Evolutionary conservation across 1,284 basidiomycete genomes (phyloP).

Genomic region (Grifola frondosa): DNA sequence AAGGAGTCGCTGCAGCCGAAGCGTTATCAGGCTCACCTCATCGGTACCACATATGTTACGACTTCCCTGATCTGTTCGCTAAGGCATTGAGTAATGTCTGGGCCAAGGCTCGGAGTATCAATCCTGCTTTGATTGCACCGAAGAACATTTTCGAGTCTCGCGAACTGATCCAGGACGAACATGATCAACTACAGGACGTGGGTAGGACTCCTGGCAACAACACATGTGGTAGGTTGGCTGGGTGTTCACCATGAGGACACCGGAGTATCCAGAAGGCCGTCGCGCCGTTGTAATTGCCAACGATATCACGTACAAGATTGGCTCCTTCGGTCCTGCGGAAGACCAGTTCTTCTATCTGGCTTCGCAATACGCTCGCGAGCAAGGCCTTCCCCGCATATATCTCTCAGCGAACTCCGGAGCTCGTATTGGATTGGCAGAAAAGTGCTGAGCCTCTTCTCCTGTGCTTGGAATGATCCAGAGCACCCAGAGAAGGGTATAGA

Average conservation of each 20-base stretch:
- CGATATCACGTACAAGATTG: slow-evolving; percentile 98
- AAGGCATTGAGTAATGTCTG: slow-evolving; percentile 95
- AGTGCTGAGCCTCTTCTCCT: slow-evolving; percentile 89
- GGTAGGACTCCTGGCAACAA: slow-evolving; percentile 93
- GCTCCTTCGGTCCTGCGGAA: slow-evolving; percentile 95
- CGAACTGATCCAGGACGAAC: slow-evolving; percentile 94
- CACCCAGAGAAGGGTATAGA: slow-evolving; percentile 94
- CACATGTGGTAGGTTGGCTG: slow-evolving; percentile 96
- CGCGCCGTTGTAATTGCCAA: slow-evolving; percentile 91
- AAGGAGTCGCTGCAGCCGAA: slow-evolving; percentile 99
- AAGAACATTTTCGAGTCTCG: slow-evolving; percentile 79
- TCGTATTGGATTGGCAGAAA: slow-evolving; percentile 94
- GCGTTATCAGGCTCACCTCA: slow-evolving; percentile 98
- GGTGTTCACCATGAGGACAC: slow-evolving; percentile 92
- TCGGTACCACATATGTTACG: slow-evolving; percentile 99
- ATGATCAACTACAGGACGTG: slow-evolving; percentile 88
- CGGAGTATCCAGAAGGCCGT: slow-evolving; percentile 91
- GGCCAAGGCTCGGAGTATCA: slow-evolving; percentile 68
- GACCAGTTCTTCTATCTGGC: slow-evolving; percentile 97
- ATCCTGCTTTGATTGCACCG: slow-evolving; percentile 72
- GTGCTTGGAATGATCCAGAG: slow-evolving; percentile 82
- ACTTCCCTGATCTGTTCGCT: slow-evolving; percentile 98
- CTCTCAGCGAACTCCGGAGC: slow-evolving; percentile 99
- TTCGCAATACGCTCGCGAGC: slow-evolving; percentile 88
- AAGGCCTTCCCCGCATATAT: slow-evolving; percentile 92